Conservation (phyloP, 345 rosid species). For the Crucihimalaya himalaica region DNA sequence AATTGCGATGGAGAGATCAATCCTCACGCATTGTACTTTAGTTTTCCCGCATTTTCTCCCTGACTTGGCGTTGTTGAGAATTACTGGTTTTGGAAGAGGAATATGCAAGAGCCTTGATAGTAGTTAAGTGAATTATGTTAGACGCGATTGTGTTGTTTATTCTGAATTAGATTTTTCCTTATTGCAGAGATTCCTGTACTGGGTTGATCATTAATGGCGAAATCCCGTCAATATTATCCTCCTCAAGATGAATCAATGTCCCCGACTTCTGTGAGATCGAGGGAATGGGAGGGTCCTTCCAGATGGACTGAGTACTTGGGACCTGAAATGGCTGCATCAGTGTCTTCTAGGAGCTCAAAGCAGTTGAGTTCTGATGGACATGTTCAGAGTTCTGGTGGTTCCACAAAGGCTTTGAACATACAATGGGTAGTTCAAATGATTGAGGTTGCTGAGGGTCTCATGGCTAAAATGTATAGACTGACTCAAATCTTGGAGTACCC, state of each 20-base stretch:
- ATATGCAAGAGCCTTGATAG: neutral
- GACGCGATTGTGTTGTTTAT: neutral
- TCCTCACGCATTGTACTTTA: neutral
- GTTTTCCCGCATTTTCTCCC: conserved; percentile 21
- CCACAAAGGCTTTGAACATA: conserved; percentile 85
- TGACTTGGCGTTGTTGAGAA: neutral
- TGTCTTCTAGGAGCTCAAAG: conserved; percentile 58
- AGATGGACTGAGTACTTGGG: conserved; percentile 97
- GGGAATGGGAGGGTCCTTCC: conserved; percentile 92
- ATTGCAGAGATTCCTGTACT: conserved; percentile 16
- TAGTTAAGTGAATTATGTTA: neutral
- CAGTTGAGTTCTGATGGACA: conserved; percentile 60
- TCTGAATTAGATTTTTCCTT: conserved; percentile 1
- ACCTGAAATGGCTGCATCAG: conserved; percentile 63
- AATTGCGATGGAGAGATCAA: conserved; percentile 8
- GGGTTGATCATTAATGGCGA: conserved; percentile 56
- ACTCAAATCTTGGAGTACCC: conserved; percentile 95
- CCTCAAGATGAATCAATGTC: conserved; percentile 57
- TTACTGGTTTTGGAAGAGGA: conserved; percentile 1
- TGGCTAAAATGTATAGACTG: conserved; percentile 95
- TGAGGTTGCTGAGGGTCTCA: conserved; percentile 92
- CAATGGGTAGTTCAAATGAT: conserved; percentile 90
- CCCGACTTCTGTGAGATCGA: conserved; percentile 62
- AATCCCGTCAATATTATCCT: conserved; percentile 59
- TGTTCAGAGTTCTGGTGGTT: conserved; percentile 59